Conservation (phyloP, 176 grass and related monocot species). For the Saccharum officinarum region DNA sequence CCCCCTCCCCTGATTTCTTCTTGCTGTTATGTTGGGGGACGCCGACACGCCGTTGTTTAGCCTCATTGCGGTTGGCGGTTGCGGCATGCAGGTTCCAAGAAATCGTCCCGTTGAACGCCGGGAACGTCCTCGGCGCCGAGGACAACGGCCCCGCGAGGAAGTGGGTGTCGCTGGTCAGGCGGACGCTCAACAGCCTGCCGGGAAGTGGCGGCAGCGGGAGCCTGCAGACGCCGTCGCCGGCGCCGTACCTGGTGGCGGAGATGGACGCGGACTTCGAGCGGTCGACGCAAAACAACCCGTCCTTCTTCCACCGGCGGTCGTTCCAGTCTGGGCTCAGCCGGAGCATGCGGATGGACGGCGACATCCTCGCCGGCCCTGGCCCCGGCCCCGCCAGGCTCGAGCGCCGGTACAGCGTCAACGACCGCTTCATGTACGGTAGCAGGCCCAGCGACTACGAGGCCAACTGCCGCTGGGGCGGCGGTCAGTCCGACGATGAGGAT, state of each 20-base stretch:
- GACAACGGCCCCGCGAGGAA: constrained; percentile 88
- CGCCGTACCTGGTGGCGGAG: constrained; percentile 62
- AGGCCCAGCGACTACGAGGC: constrained; percentile 79
- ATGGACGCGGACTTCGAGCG: constrained; percentile 82
- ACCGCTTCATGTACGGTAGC: constrained; percentile 70
- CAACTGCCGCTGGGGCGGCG: constrained; percentile 52
- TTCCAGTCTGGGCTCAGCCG: constrained; percentile 79
- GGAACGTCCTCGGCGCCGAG: constrained; percentile 87
- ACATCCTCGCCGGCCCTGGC: constrained; percentile 30
- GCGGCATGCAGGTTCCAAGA: constrained; percentile 63
- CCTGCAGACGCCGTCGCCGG: constrained; percentile 77
- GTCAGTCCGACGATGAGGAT: constrained; percentile 56
- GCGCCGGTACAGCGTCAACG: constrained; percentile 75
- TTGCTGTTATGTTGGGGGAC: too few species aligned
- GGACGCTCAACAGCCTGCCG: constrained; percentile 79
- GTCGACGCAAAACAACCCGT: constrained; percentile 44
- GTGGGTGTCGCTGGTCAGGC: constrained; percentile 77
- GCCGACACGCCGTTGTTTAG: too few species aligned
- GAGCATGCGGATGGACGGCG: constrained; percentile 67
- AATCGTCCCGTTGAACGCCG: constrained; percentile 86
- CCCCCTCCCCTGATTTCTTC: background rate
- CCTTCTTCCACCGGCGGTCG: constrained; percentile 68
- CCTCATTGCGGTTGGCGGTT: background rate
- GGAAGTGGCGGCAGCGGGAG: constrained; percentile 30
- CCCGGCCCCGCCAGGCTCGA: constrained; percentile 51